Base-by-base conservation (phyloP, 1,284 basidiomycete species). In the Cutaneotrichosporon cavernicola region DNA sequence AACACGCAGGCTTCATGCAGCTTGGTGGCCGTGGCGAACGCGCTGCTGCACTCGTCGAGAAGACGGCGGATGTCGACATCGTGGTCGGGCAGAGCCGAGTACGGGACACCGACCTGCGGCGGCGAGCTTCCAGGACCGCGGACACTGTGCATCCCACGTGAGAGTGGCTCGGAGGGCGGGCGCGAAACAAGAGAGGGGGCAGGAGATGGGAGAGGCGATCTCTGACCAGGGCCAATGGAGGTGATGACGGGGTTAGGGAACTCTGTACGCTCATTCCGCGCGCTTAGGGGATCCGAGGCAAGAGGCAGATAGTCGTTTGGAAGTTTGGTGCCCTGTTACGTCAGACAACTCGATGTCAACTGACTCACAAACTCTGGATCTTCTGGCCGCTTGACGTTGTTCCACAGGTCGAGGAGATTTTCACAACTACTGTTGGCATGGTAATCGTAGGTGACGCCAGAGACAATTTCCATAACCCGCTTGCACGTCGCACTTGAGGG, bases 371-470 rank as follows among this genome's bases (percentile, higher is more conserved):
- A 70, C 22, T 80, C 77, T 14, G 75, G 70, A 49, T 81, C 80
- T 43, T 73, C 72, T 11, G 75, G 73, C 38, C 70, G 55, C 65
- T 78, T 81, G 61, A 78, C 71, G 70, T 76, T 79, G 34, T 69
- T 73, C 80, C 80, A 81, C 13, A 76, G 56, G 9, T 76, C 76
- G 0, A 66, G 64, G 10, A 81, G 63, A 9, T 64, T 68, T 43
- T 80, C 80, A 38, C 76, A 76, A 6, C 75, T 77, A 56, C 76
- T 75, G 49, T 77, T 71, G 31, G 57, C 56, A 32, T 77, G 76
- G 65, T 72, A 79, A 18, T 71, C 51, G 62, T 72, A 77, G 8
- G 73, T 74, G 61, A 80, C 50, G 62, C 76, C 76, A 69, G 21
- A 81, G 51, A 46, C 77, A 72, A 58, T 78, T 74, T 26, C 49